Base-by-base conservation (phyloP, 176 grass and related monocot genomes). In the Carex cristatella region DNA sequence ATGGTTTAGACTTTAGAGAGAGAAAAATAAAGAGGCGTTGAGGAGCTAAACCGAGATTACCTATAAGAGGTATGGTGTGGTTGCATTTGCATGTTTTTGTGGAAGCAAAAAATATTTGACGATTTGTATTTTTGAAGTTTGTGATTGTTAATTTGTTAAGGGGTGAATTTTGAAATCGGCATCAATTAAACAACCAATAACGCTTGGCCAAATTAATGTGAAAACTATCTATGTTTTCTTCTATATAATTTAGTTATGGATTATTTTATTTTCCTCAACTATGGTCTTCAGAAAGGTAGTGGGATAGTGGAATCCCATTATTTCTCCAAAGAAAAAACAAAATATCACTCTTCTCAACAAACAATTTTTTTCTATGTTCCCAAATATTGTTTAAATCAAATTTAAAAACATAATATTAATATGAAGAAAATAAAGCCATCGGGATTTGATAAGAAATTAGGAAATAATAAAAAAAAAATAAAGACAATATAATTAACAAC, bases 11-110 rank as follows among this genome's bases (percentile, higher is more conserved):
- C 32, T 65, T 82, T 65, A 65, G 37, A 65, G 79, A 82, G 79
- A 82, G 79, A 82, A 82, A 42, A 48, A 73, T 18, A 61, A 56
- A 78, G 27, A 56, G 51, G 74, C 1, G 23, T 78, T 78, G 49
- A 73, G 77, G 79, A 15, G 79, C 42, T 61, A 82, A 82, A 82
- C 79, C 49, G 79, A 82, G 79, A 82, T 65, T 82, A 65, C 38
- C 79, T 82, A 82, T 82, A 82, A 82, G 61, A 57, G 61, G 79
- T 46, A 65, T 61, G 79, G 14, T 81, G 16, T 61, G 79, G 79
- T 65, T 81, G 58, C 79, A 81, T 81, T 65, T 81, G 58, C 79
- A 81, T 81, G 79, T 65, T 82, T 48, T 60, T 82, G 37, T 65
- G 56, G 79, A 81, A 81, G 53, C 13, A 79, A 57, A 16, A 37